Evolutionary conservation across 2,329 filamentous ascomycete genomes (phyloP), one percentile per base, ranked within the genome.

Genomic region (Aspergillaceae sp.): DNA sequence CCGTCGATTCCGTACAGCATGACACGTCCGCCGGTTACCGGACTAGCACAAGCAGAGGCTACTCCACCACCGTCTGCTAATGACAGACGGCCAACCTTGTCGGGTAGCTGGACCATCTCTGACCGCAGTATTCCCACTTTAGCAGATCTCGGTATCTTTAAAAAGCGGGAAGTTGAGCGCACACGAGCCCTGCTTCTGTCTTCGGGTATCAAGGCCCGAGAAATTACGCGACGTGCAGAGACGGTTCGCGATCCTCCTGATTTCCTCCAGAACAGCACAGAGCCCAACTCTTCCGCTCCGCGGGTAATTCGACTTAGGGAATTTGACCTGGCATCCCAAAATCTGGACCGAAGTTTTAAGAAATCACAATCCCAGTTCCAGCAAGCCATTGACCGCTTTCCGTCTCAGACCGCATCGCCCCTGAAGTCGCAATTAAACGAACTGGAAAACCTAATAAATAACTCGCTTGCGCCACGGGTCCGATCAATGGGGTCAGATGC

Each of bases 131-230:
- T 70, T 10, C 61, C 69, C 26, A 57, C 57, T 4, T 58, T 62
- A 4, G 58, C 59, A 10, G 65, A 64, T 42, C 64, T 58, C 7
- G 64, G 56, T 3, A 51, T 63, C 3, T 59, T 86, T 29, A 82
- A 76, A 7, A 80, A 77, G 56, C 79, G 79, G n/a, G 91, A 96
- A 56, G 77, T 94, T 44, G 85, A 86, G 10, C 82, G 88, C n/a
- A 76, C 90, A 2, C 78, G 82, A 47, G 79, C 87, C 0, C 74
- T 94, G 6, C 78, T 95, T 36, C 73, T 94, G 26, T 86, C 83
- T 51, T 87, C 88, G 0, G 90, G 89, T n/a, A 83, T 96, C 59
- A 94, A 94, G 68, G 90, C 91, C 0, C 82, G 82, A 58, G 87
- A 92, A 59, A 86, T 96, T 45, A 75, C 76, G 29, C 77, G 82